phyloP scores from a whole-genome alignment of 2,329 filamentous ascomycete species.

The Colletotrichum phormii region DNA sequence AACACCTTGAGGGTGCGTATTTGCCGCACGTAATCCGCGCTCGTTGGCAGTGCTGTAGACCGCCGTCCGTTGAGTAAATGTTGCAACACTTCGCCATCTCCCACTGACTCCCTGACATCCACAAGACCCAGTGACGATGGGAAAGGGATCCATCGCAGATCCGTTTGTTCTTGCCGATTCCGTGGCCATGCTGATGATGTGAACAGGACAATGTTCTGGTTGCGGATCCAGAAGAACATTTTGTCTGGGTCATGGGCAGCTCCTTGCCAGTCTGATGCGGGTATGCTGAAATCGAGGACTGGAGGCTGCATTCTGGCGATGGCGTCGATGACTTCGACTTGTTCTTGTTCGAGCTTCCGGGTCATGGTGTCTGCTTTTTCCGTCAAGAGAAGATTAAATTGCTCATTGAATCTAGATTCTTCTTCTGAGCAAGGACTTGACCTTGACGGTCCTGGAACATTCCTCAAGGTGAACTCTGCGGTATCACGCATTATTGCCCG shows the following conservation, averaged over 20 bases:
- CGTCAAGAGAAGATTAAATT: slow-evolving; percentile 40
- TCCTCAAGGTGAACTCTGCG: neutral
- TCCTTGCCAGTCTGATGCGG: slow-evolving; percentile 40
- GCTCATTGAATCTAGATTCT: slow-evolving; percentile 40
- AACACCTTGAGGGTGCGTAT: neutral
- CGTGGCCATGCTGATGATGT: slow-evolving; percentile 33
- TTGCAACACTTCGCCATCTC: neutral
- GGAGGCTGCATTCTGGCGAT: slow-evolving; percentile 45
- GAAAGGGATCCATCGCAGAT: slow-evolving; percentile 22
- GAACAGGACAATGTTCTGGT: slow-evolving; percentile 22
- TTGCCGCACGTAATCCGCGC: neutral
- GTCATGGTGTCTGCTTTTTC: slow-evolving; percentile 27
- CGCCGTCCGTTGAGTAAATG: neutral
- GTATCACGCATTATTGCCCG: neutral
- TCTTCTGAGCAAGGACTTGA: neutral
- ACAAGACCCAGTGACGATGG: neutral
- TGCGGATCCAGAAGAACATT: slow-evolving; percentile 39
- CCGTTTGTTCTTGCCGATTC: slow-evolving; percentile 5
- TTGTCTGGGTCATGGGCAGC: slow-evolving; percentile 37
- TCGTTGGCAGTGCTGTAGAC: neutral
- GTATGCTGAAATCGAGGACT: slow-evolving; percentile 42
- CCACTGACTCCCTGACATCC: slow-evolving; percentile 11
- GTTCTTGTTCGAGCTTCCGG: slow-evolving; percentile 43
- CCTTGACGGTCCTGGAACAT: rapidly evolving
- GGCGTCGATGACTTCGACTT: slow-evolving; percentile 41